A percentile compares a stretch with the other conserved stretches of the same genome.
Conservation (phyloP, 176 grass and related monocot genomes). For the Aegilops umbellulata region DNA sequence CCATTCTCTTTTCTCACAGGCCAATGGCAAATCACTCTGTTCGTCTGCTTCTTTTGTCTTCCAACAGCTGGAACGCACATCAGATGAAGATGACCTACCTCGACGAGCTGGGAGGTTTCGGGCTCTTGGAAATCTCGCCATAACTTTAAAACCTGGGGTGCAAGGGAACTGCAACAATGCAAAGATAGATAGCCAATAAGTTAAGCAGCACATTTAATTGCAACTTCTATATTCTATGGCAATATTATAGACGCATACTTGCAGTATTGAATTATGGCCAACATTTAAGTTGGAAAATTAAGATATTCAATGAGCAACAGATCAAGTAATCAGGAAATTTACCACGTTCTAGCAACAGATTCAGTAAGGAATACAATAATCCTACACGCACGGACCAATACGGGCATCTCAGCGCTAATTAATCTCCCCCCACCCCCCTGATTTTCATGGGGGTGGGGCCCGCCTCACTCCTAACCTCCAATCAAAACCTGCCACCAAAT, state of each 20-base stretch:
- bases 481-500: too few species aligned
- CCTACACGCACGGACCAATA: too few species aligned
- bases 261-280: background rate
- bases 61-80: slow-evolving; percentile 24
- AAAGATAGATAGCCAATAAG: slow-evolving; percentile 9
- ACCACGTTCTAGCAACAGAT: slow-evolving; percentile 5
- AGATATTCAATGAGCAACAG: background rate
- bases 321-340: background rate
- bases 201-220: background rate
- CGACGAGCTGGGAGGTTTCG: slow-evolving; percentile 40
- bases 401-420: too few species aligned
- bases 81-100: slow-evolving; percentile 41
- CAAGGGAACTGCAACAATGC: slow-evolving; percentile 21
- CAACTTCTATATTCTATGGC: background rate
- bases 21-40: slow-evolving; percentile 35
- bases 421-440: too few species aligned
- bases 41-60: slow-evolving; percentile 29
- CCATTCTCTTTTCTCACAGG: slow-evolving; percentile 76
- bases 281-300: background rate
- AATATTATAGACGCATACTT: slow-evolving; percentile 9
- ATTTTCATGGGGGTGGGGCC: too few species aligned
- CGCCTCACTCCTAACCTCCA: too few species aligned
- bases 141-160: slow-evolving; percentile 30
- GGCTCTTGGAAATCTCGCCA: slow-evolving; percentile 50
- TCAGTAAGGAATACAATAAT: background rate